These are phyloP conservation scores for Pyracantha coccinea DNA, from an alignment of 331 rosid species.

Conservation along the genomic window DNA sequence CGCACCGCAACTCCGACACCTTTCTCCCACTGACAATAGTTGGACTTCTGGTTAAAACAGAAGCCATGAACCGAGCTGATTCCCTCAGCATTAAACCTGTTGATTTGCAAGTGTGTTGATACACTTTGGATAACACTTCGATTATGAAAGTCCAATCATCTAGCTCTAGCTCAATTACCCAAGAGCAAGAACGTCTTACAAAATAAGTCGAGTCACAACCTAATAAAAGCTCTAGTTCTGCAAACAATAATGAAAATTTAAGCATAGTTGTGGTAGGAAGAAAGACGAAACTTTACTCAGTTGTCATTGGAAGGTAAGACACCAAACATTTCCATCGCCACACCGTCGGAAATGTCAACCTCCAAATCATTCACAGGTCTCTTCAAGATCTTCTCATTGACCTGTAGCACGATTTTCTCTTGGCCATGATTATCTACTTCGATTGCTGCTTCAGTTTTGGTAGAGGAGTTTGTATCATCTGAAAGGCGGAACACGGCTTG, in stretches of 20 bases:
- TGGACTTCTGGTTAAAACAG: slow-evolving; percentile 64
- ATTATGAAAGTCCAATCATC: slow-evolving; percentile 60
- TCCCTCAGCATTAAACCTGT: slow-evolving; percentile 96
- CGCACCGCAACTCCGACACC: slow-evolving; percentile 83
- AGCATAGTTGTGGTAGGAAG: background rate
- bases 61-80: slow-evolving; percentile 85
- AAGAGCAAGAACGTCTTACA: background rate
- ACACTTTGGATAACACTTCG: slow-evolving; percentile 48
- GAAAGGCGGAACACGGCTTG: slow-evolving; percentile 71
- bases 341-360: slow-evolving; percentile 61
- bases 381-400: slow-evolving; percentile 19
- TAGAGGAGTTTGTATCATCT: slow-evolving; percentile 29
- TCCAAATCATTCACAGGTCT: slow-evolving; percentile 29
- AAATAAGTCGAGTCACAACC: background rate
- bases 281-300: slow-evolving; percentile 28
- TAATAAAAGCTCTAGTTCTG: background rate
- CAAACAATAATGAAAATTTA: background rate
- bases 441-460: slow-evolving; percentile 18
- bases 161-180: slow-evolving; percentile 49
- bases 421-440: slow-evolving; percentile 13
- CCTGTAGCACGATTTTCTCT: slow-evolving; percentile 8
- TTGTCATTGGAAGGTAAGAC: slow-evolving; percentile 40
- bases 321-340: slow-evolving; percentile 68
- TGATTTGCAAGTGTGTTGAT: slow-evolving; percentile 89
- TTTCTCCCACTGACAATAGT: slow-evolving; percentile 54